phyloP scores from a whole-genome alignment of 148 eudicot species.

The Silene conica region DNA sequence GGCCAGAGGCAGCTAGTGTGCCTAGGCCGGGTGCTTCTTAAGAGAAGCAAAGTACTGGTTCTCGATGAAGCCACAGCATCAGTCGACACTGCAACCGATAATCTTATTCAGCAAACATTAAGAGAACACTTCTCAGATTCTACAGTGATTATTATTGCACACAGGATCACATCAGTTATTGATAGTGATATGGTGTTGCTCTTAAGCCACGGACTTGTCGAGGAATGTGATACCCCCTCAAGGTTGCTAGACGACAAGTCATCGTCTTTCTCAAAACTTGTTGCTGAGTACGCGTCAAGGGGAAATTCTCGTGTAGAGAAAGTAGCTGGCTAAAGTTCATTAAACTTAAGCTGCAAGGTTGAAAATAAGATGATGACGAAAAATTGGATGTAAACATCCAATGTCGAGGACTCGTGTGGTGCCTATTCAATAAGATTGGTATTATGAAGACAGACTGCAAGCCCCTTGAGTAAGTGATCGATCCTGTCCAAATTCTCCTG shows the following conservation, averaged over 20 bases:
- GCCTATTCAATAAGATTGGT: too few relatives aligned
- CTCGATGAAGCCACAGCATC: conserved; percentile 49
- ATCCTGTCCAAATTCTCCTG: neutral
- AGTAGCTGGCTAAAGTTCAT: neutral
- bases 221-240: conserved; percentile 66
- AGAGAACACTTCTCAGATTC: conserved; percentile 40
- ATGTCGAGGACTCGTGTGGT: too few relatives aligned
- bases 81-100: conserved; percentile 46
- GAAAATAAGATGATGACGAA: conserved; percentile 16
- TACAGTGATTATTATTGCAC: conserved; percentile 39
- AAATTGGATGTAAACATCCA: too few relatives aligned
- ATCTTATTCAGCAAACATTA: conserved; percentile 29
- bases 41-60: conserved; percentile 37
- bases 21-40: conserved; percentile 46
- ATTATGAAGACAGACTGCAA: neutral
- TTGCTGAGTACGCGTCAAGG: conserved; percentile 49
- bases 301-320: conserved; percentile 18
- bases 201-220: conserved; percentile 34
- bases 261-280: conserved; percentile 73
- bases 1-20: conserved; percentile 52
- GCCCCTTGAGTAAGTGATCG: neutral
- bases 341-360: neutral
- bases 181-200: conserved; percentile 78
- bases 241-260: conserved; percentile 60
- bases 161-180: conserved; percentile 50